These are phyloP conservation scores for Candida golubevii DNA, from an alignment of 805 yeast species.

Conservation along the genomic window DNA sequence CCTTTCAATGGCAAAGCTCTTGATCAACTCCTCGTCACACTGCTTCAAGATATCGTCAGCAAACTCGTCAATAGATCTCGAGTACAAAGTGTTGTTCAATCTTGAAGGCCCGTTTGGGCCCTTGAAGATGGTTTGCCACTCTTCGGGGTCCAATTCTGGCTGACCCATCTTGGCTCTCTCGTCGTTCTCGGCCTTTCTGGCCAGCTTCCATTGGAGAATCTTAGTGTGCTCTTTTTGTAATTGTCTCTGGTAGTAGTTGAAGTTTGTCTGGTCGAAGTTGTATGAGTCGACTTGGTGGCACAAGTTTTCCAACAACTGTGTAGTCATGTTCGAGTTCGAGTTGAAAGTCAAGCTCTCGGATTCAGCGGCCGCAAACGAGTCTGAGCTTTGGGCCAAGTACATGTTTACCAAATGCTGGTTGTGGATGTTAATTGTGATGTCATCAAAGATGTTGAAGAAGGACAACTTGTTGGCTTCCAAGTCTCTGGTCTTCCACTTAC, in stretches of 20 bases:
- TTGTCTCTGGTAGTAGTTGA: slow-evolving; percentile 78
- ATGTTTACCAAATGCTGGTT: slow-evolving; percentile 65
- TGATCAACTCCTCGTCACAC: slow-evolving; percentile 62
- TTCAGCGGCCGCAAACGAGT: slow-evolving; percentile 19
- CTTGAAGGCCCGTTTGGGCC: slow-evolving; percentile 74
- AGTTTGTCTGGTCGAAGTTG: slow-evolving; percentile 73
- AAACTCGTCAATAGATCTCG: slow-evolving; percentile 64
- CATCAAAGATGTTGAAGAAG: slow-evolving; percentile 65
- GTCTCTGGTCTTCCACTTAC: slow-evolving; percentile 62
- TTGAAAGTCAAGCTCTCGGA: slow-evolving; percentile 39
- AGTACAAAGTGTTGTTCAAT: slow-evolving; percentile 62
- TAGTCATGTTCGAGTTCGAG: slow-evolving; percentile 41
- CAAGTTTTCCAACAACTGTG: slow-evolving; percentile 55
- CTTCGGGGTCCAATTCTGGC: slow-evolving; percentile 50
- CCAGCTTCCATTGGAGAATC: slow-evolving; percentile 71
- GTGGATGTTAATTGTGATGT: slow-evolving; percentile 59
- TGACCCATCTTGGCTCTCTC: slow-evolving; percentile 57
- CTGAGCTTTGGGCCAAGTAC: slow-evolving; percentile 36
- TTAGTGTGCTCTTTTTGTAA: slow-evolving; percentile 64
- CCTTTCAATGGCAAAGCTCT: slow-evolving; percentile 55
- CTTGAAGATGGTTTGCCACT: slow-evolving; percentile 63
- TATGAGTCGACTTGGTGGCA: slow-evolving; percentile 68
- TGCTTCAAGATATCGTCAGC: slow-evolving; percentile 68
- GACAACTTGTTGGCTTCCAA: slow-evolving; percentile 57
- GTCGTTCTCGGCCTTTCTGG: slow-evolving; percentile 60